Conservation (phyloP, 306 rosid genomes). For the Prunus davidiana region DNA sequence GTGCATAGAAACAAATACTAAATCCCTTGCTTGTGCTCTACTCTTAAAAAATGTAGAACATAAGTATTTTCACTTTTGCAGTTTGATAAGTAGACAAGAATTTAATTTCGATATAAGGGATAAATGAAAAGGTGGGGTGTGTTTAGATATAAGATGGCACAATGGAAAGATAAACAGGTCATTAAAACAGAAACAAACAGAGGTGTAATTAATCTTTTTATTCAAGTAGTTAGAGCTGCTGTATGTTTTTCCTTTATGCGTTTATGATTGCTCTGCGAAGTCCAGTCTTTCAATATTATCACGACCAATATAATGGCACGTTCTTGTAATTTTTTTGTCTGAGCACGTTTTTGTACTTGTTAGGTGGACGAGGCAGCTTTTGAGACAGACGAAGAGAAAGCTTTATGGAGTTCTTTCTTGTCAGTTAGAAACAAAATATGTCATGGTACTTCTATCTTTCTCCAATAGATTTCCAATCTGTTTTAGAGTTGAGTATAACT, state of each 20-base stretch:
- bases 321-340: neutral
- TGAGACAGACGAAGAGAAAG: constrained; percentile 73
- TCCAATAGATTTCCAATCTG: neutral
- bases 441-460: constrained; percentile 44
- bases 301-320: neutral
- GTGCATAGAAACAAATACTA: too few species aligned
- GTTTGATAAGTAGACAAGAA: too few species aligned
- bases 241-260: neutral
- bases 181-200: too few species aligned
- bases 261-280: neutral
- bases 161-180: too few species aligned
- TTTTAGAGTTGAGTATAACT: neutral
- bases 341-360: neutral
- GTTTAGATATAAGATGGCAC: too few species aligned
- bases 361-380: constrained; percentile 78
- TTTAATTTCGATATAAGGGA: too few species aligned
- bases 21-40: too few species aligned
- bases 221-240: neutral
- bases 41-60: too few species aligned
- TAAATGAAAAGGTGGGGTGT: too few species aligned
- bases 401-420: constrained; percentile 68
- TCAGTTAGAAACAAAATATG: constrained; percentile 45
- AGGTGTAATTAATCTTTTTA: too few species aligned
- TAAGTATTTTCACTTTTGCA: too few species aligned
- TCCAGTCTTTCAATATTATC: neutral